phyloP scores from a whole-genome alignment of 108 stramenopile species.

The Skeletonema costatum region DNA sequence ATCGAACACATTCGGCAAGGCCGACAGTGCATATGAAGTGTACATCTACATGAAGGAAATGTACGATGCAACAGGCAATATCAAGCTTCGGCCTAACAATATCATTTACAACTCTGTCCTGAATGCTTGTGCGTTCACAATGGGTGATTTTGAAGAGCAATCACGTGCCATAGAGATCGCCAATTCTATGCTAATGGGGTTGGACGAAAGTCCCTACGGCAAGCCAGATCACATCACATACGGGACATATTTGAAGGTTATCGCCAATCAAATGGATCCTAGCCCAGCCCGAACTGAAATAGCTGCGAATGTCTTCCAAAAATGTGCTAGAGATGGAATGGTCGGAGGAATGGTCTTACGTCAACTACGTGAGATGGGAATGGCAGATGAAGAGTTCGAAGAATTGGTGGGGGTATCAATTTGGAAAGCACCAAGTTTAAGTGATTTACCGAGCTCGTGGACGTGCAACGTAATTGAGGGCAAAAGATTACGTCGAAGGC shows the following conservation, averaged over 20 bases:
- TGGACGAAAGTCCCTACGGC: slow-evolving; percentile 53
- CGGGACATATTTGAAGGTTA: slow-evolving; percentile 80
- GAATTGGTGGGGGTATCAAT: slow-evolving; percentile 47
- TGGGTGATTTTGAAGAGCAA: slow-evolving; percentile 58
- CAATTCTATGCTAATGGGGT: slow-evolving; percentile 42
- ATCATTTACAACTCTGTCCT: slow-evolving; percentile 77
- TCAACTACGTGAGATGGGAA: slow-evolving; percentile 57
- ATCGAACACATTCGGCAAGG: slow-evolving; percentile 62
- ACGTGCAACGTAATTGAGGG: slow-evolving; percentile 71
- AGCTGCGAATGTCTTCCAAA: slow-evolving; percentile 58
- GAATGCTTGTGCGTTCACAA: slow-evolving; percentile 80
- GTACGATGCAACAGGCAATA: slow-evolving; percentile 50
- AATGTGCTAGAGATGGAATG: slow-evolving; percentile 65
- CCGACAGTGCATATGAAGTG: slow-evolving; percentile 62
- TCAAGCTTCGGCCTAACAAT: slow-evolving; percentile 55
- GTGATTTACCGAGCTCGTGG: slow-evolving; percentile 68
- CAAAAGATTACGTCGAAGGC: slow-evolving; percentile 47
- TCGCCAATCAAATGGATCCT: slow-evolving; percentile 69
- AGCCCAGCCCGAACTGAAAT: slow-evolving; percentile 55
- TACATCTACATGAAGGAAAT: slow-evolving; percentile 60
- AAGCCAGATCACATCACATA: slow-evolving; percentile 79
- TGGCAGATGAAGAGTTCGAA: slow-evolving; percentile 27
- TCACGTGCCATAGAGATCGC: slow-evolving; percentile 73
- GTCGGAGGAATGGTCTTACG: slow-evolving; percentile 74
- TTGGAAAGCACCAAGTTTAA: slow-evolving; percentile 45